Evolutionary conservation across 1,139 yeast genomes (phyloP), one percentile per base, ranked within the genome.

Genomic region (Debaryomyces subglobosus): DNA sequence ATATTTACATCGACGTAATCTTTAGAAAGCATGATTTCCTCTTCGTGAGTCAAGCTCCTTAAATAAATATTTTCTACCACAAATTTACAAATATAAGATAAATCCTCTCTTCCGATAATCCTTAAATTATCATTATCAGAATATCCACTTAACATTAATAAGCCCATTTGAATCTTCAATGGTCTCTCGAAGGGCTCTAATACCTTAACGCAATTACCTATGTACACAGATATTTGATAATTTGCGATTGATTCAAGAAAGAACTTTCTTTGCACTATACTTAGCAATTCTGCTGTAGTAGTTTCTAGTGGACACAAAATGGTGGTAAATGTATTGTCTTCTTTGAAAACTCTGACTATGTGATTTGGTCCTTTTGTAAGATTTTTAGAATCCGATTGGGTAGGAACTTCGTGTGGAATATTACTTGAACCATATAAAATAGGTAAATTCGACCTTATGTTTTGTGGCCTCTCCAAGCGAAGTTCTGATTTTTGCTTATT

Each of bases 41-140:
- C 89, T 43, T 81, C 84, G 16, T 80, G 82, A 10, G 87, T 78
- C 49, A 89, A 77, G 51, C 85, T 86, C 46, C 91, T 79, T 44
- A 90, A 76, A 29, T 84, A 82, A 41, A 86, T 84, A 45, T 83
- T 85, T 58, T 86, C 90, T 48, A 91, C 83, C 37, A 86, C 85
- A 65, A 94, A 90, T 56, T 92, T 89, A 65, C 95, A 89, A 39
- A 95, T 74, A 61, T 85, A 91, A 43, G 95, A 86, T 52, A 94
- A 71, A 66, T 94, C 99, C 50, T 89, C 96, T 50, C 96, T 78
- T 29, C 97, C 97, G 48, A 91, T 78, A 46, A 85, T 88, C 50
- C 84, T 84, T 45, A 92, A 71, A 44, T 85, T 83, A 63, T 92
- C 98, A 15, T 80, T 74, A 45, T 84, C 88, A 2, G 82, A 79